Conservation (phyloP, 2,329 filamentous ascomycete species). For the Fusarium pininemorale region DNA sequence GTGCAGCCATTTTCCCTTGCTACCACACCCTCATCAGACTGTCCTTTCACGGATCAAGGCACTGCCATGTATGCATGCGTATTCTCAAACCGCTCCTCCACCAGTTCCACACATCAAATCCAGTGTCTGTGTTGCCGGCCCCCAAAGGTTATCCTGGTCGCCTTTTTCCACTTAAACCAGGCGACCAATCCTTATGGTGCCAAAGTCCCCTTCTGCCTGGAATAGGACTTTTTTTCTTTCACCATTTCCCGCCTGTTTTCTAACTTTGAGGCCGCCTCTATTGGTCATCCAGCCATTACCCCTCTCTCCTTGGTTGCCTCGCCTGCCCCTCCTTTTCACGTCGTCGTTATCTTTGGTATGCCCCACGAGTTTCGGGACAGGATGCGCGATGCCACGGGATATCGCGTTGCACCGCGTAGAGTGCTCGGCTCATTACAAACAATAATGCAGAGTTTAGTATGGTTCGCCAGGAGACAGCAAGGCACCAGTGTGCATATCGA, state of each 20-base stretch:
- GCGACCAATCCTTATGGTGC: slow-evolving; percentile 22
- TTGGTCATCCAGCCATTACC: slow-evolving; percentile 12
- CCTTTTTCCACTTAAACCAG: slow-evolving; percentile 21
- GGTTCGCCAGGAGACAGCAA: slow-evolving; percentile 22
- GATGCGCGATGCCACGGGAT: slow-evolving; percentile 32
- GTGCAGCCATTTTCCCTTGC: slow-evolving; percentile 7
- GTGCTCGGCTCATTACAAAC: not conserved
- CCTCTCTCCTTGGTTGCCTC: slow-evolving; percentile 29
- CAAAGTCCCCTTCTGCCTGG: slow-evolving; percentile 34
- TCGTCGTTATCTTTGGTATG: slow-evolving; percentile 11
- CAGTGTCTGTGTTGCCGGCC: not conserved
- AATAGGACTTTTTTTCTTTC: slow-evolving; percentile 31
- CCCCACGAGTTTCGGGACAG: slow-evolving; percentile 10
- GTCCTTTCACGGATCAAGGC: slow-evolving; percentile 11
- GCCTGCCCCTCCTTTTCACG: slow-evolving; percentile 19
- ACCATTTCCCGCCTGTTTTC: slow-evolving; percentile 16
- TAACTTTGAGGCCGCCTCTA: slow-evolving; percentile 18
- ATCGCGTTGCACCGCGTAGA: slow-evolving; percentile 30
- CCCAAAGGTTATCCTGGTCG: slow-evolving; percentile 20
- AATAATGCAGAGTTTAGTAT: not conserved
- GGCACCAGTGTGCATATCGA: slow-evolving; percentile 9
- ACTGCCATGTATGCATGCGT: slow-evolving; percentile 15
- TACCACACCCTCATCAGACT: slow-evolving; percentile 11
- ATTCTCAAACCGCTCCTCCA: slow-evolving; percentile 26
- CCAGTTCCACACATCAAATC: slow-evolving; percentile 18